phyloP scores from a whole-genome alignment of 75 land plant genomes.

The Isoetes taiwanensis region DNA sequence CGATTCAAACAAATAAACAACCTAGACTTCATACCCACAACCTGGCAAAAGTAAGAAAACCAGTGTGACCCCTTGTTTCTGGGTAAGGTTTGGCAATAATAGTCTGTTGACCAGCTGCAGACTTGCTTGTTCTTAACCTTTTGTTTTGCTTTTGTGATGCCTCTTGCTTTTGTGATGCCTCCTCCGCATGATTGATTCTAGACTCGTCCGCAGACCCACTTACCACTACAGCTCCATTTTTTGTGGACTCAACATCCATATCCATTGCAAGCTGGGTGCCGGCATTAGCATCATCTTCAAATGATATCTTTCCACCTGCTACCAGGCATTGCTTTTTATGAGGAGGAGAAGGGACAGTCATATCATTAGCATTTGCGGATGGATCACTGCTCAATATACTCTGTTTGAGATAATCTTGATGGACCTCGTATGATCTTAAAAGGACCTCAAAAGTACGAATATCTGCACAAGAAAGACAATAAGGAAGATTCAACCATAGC shows the following conservation, averaged over 20 bases:
- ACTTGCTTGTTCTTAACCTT: slow-evolving; percentile 1
- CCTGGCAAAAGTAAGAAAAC: slow-evolving; percentile 89
- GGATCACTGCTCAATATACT: slow-evolving; percentile 7
- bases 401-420: slow-evolving; percentile 26
- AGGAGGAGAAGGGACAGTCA: slow-evolving; percentile 15
- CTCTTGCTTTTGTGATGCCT: background rate
- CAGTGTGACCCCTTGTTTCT: slow-evolving; percentile 89
- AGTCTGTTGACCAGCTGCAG: background rate
- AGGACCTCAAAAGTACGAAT: slow-evolving; percentile 85
- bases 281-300: background rate
- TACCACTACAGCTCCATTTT: slow-evolving; percentile 12
- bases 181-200: background rate
- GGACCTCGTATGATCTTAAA: slow-evolving; percentile 68
- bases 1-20: too few relatives aligned
- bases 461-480: slow-evolving; percentile 26
- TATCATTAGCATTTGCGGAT: slow-evolving; percentile 3
- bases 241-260: background rate
- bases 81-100: slow-evolving; percentile 36
- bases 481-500: background rate
- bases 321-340: slow-evolving; percentile 31
- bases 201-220: background rate
- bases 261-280: background rate
- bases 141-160: background rate
- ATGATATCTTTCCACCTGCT: background rate
- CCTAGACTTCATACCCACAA: slow-evolving; percentile 7